A percentile compares a stretch with the other conserved stretches of the same genome.
Conservation (phyloP, 2,329 filamentous ascomycete species). For the Phyllosticta capitalensis region DNA sequence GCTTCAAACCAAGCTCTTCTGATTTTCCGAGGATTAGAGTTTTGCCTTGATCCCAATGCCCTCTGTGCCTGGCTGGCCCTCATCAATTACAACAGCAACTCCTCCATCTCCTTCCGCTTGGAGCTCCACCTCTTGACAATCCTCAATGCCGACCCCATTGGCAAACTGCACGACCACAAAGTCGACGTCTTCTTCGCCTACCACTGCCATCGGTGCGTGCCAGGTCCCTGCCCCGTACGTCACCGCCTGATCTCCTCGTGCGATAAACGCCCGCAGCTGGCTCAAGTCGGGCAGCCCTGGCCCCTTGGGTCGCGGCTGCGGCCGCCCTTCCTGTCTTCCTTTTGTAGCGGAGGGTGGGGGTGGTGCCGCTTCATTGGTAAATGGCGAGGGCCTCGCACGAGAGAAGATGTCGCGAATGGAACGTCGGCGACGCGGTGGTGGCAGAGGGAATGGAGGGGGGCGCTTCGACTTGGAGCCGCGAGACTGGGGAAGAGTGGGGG, state of each 20-base stretch:
- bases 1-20: background rate
- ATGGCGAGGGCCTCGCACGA: slow-evolving; percentile 32
- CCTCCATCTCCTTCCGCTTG: slow-evolving; percentile 21
- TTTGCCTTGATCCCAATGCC: background rate
- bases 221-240: slow-evolving; percentile 87
- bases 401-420: slow-evolving; percentile 33
- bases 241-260: slow-evolving; percentile 68
- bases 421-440: slow-evolving; percentile 17
- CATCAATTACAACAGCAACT: slow-evolving; percentile 27
- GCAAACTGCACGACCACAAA: slow-evolving; percentile 86
- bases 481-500: slow-evolving; percentile 54
- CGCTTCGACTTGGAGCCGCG: slow-evolving; percentile 15
- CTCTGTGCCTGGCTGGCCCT: slow-evolving; percentile 14
- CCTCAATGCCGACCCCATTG: slow-evolving; percentile 72
- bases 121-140: slow-evolving; percentile 70
- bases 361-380: slow-evolving; percentile 42
- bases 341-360: slow-evolving; percentile 22
- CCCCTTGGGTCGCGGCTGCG: slow-evolving; percentile 27
- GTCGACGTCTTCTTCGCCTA: slow-evolving; percentile 62
- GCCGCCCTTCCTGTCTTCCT: slow-evolving; percentile 12
- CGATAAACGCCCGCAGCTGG: slow-evolving; percentile 67
- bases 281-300: slow-evolving; percentile 62
- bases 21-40: slow-evolving; percentile 1
- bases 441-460: slow-evolving; percentile 36
- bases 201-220: slow-evolving; percentile 93